These are phyloP conservation scores for Saccharomycodes ludwigii DNA, from an alignment of 805 yeast species.

Conservation along the genomic window DNA sequence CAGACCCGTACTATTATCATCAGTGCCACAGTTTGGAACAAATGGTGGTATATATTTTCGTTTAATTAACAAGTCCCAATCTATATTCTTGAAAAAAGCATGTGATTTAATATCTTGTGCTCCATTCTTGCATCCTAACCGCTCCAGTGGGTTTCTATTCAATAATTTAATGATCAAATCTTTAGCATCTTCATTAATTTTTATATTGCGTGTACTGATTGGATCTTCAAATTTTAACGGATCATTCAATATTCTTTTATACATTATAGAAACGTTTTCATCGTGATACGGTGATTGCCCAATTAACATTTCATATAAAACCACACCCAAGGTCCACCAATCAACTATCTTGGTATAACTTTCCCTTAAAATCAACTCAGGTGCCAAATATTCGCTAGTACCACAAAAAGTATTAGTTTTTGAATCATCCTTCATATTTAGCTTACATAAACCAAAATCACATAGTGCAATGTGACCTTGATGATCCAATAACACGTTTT, in stretches of 20 bases:
- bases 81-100: conserved; percentile 75
- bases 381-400: conserved; percentile 94
- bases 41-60: conserved; percentile 92
- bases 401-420: conserved; percentile 92
- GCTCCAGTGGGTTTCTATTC: conserved; percentile 70
- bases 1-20: conserved; percentile 73
- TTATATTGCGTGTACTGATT: too few species aligned
- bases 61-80: conserved; percentile 69
- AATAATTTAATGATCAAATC: conserved; percentile 62
- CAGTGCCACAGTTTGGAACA: conserved; percentile 89
- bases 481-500: conserved; percentile 82
- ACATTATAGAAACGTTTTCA: conserved; percentile 85
- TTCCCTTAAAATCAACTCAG: conserved; percentile 79
- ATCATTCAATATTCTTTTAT: conserved; percentile 79
- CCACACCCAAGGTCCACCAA: conserved; percentile 96
- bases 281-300: conserved; percentile 96
- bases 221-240: conserved; percentile 81
- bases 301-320: conserved; percentile 88
- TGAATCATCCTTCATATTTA: conserved; percentile 83
- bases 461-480: conserved; percentile 97
- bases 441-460: conserved; percentile 91
- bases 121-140: conserved; percentile 73
- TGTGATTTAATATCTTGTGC: conserved; percentile 76
- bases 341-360: conserved; percentile 94
- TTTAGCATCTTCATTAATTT: conserved; percentile 75